Percentiles rank a stretch among this genome's conserved stretches.
Evolutionary conservation across 345 rosid species (phyloP).

Genomic region (Tarenaya hassleriana): DNA sequence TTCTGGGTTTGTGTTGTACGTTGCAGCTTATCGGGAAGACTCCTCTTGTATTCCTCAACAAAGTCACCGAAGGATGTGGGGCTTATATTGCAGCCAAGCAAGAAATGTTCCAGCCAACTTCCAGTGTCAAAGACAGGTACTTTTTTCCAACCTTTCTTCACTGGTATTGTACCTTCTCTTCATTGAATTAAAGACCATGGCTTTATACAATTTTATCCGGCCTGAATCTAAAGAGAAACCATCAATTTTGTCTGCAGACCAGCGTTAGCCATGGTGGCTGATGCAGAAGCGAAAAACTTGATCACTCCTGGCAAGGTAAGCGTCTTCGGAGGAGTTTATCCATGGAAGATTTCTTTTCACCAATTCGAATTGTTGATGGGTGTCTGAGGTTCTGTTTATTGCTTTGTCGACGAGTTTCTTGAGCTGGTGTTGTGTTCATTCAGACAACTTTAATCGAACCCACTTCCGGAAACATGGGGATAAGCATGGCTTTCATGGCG

Average conservation of each 20-base stretch:
- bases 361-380: not conserved
- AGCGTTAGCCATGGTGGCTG: conserved; percentile 70
- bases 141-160: not conserved
- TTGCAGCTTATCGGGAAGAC: conserved; percentile 74
- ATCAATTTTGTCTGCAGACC: conserved; percentile 58
- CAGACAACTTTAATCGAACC: conserved; percentile 93
- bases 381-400: no score
- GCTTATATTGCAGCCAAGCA: conserved; percentile 87
- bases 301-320: conserved; percentile 75
- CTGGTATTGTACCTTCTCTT: no score
- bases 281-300: conserved; percentile 74
- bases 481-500: conserved; percentile 92
- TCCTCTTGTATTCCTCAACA: conserved; percentile 77
- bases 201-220: conserved; percentile 15
- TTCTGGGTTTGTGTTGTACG: conserved; percentile 3
- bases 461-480: conserved; percentile 96
- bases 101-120: conserved; percentile 90
- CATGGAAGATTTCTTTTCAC: not conserved
- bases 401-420: no score
- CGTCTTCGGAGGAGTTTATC: not conserved
- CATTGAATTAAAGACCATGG: no score
- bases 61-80: conserved; percentile 82
- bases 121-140: conserved; percentile 93
- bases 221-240: no score
- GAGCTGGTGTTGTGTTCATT: not conserved